Base-by-base conservation (phyloP, 1,139 yeast species). In the Taphrina populina region DNA sequence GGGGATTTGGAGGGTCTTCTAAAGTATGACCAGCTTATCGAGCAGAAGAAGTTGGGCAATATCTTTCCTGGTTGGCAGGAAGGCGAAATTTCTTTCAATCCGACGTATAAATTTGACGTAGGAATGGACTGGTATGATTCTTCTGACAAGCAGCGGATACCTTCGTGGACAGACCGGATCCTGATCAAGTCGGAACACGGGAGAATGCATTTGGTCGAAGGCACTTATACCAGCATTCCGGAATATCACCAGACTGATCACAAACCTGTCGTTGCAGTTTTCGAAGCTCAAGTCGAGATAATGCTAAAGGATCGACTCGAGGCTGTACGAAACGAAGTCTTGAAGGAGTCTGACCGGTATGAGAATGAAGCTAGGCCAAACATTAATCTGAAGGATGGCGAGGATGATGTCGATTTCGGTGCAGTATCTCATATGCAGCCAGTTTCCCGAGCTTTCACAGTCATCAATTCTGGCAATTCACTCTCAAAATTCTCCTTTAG, bases 161-260 rank as follows among this genome's bases (percentile, higher is more conserved):
- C 95, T 0, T 84, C 92, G 0, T 87, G 88, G 76, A 85, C 95
- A 0, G 95, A 87, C 65, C 72, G 94, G 49, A 76, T 84, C 20
- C 40, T 61, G 32, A 45, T 36, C n/a, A 17, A 45, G 7, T 44
- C 52, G 4, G 27, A 8, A 8, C 39, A 27, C 20, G 21, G 23
- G 26, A 23, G n/a, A 17, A 30, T 27, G 46, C n/a, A 13, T 4
- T 17, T 27, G 7, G 34, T 24, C 36, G 33, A 46, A 37, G 19
- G 24, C 26, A 57, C 43, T 35, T 40, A 60, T 58, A 45, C 78
- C 41, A 33, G 62, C 49, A 32, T 52, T 23, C 56, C 52, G 64
- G 66, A 64, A 45, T 77, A 76, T 62, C 64, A 73, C 1, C 75
- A 81, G 24, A 82, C 90, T 0, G 95, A 87, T 65, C 95, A 87